phyloP scores from a whole-genome alignment of 345 rosid genomes.

The Aquilaria malaccensis region DNA sequence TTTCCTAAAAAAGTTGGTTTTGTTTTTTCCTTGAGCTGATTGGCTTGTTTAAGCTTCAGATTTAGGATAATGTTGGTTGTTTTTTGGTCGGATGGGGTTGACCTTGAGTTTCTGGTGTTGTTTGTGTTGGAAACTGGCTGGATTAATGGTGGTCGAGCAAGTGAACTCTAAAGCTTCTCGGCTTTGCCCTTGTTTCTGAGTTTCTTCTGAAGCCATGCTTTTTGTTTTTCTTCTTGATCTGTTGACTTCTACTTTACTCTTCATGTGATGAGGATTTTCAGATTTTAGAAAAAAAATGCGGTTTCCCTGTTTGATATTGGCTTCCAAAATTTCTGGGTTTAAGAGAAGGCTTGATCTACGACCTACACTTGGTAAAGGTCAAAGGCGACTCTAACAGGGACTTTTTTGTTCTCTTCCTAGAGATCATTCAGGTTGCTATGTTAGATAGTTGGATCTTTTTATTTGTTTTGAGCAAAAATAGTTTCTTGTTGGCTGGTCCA shows the following conservation, averaged over 20 bases:
- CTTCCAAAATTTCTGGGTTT: background rate
- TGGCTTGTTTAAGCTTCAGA: background rate
- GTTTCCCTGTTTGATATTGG: background rate
- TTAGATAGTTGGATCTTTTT: too few relatives aligned
- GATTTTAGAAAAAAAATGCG: background rate
- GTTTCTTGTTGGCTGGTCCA: too few relatives aligned
- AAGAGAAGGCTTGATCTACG: too few relatives aligned
- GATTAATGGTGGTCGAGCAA: background rate
- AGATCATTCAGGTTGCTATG: too few relatives aligned
- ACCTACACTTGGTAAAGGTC: too few relatives aligned
- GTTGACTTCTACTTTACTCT: background rate
- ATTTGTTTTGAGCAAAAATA: too few relatives aligned
- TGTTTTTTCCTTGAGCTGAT: conserved; percentile 3
- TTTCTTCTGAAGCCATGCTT: background rate
- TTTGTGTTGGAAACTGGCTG: background rate
- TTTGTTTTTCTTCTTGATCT: background rate
- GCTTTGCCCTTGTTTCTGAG: background rate
- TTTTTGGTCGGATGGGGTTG: conserved; percentile 8
- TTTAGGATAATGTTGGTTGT: conserved; percentile 1
- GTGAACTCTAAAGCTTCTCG: too few relatives aligned
- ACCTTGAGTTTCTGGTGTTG: background rate
- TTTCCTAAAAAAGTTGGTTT: background rate
- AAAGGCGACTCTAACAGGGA: too few relatives aligned
- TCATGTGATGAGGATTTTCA: background rate
- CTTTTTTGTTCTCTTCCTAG: too few relatives aligned